Conservation (phyloP, 169 alveolate genomes). For the Haemoproteus tartakovskyi region DNA sequence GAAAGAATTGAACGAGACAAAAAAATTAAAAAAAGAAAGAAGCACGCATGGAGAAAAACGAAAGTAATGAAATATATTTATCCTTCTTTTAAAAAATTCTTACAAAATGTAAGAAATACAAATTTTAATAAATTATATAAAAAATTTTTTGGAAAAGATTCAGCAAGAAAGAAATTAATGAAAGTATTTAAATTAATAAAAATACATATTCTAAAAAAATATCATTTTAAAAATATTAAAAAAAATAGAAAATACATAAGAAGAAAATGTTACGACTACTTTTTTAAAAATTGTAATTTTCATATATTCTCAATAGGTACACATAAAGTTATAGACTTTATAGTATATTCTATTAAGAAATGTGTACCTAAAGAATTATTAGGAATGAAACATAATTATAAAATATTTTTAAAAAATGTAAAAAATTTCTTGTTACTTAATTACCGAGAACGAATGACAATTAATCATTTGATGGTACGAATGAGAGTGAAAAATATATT, state of each 20-base stretch:
- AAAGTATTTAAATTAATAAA: constrained; percentile 46
- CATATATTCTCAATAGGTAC: constrained; percentile 40
- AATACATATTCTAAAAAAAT: constrained; percentile 24
- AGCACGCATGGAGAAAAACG: constrained; percentile 19
- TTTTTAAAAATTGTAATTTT: constrained; percentile 60
- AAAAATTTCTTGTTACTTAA: constrained; percentile 42
- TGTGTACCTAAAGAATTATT: constrained; percentile 55
- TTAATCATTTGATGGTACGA: constrained; percentile 56
- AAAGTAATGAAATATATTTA: constrained; percentile 49
- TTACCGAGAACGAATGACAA: constrained; percentile 50
- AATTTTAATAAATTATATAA: constrained; percentile 39
- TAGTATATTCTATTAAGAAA: constrained; percentile 34
- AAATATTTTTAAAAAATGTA: constrained; percentile 55
- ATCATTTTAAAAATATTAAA: constrained; percentile 25
- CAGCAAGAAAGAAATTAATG: constrained; percentile 9
- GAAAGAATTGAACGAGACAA: neutral
- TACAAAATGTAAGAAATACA: constrained; percentile 29
- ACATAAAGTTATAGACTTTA: constrained; percentile 20
- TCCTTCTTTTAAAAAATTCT: constrained; percentile 20
- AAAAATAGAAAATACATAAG: constrained; percentile 43
- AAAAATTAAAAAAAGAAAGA: neutral
- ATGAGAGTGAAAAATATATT: constrained; percentile 32
- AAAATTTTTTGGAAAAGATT: constrained; percentile 18
- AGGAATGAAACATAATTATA: constrained; percentile 56
- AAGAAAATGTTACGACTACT: constrained; percentile 38